Base-by-base conservation (phyloP, 345 rosid genomes). In the Bretschneidera sinensis region DNA sequence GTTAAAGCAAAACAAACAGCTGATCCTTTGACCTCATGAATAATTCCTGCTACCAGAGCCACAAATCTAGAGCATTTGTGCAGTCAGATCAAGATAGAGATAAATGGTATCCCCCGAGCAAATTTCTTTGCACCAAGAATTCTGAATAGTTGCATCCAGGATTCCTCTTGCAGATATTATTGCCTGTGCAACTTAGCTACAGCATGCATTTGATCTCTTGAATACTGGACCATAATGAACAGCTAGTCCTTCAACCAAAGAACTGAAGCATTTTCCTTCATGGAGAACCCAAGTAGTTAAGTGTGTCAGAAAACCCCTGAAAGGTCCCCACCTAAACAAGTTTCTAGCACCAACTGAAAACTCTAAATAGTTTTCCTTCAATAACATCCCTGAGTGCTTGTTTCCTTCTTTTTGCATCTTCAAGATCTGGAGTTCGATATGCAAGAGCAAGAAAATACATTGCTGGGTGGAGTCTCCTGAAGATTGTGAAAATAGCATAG, bases 391-490 rank as follows among this genome's bases (percentile, higher is more conserved):
- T 74, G 22, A 80, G 21, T 17, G 83, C 66, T 72, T 58, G 66
- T 70, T 85, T 89, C 71, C 76, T 83, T 78, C 83, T 81, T 73
- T 76, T 85, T 45, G 81, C 81, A 62, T 82, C 88, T 86, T 92
- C 97, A 68, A 92, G 78, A 78, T 92, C 99, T 51, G 87, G 83
- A 48, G 97, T 85, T 78, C 97, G 80, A 73, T 89, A 92, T 18
- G 96, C 99, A 60, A 89, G 80, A 54, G 90, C 83, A 73, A 89
- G 71, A 68, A 92, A 76, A 76, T 92, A 89, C 69, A 92, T 75
- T 14, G 94, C 91, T 16, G 98, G 97, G 73, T 92, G 97, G 52
- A 92, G 94, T 73, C 96, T 89, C 87, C 97, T 92, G 85, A 54
- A 71, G 61, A 77, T 48, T 59, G 28, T 9, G 66, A 14, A 66